Evolutionary conservation across 306 rosid species (phyloP).

Genomic region (Dalbergia oliveri): DNA sequence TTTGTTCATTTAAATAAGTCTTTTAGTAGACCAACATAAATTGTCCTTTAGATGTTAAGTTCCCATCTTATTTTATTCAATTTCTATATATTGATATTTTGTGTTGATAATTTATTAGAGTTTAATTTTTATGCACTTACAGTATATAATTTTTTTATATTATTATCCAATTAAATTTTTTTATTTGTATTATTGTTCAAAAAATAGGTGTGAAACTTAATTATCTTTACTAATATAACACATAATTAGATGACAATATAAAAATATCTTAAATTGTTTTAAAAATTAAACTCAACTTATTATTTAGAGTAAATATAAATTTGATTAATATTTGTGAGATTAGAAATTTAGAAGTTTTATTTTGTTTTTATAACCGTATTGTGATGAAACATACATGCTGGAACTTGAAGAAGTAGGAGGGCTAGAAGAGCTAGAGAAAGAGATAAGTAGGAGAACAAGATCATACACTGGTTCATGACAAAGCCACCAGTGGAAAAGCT

Average conservation of each 20-base stretch:
- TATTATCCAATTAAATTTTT: too few species aligned
- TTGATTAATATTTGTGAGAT: neutral
- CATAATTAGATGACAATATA: too few species aligned
- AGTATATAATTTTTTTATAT: too few species aligned
- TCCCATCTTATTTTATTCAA: neutral
- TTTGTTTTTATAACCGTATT: neutral
- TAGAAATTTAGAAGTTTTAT: neutral
- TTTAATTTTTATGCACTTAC: too few species aligned
- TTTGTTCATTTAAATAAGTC: neutral
- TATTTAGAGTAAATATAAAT: neutral
- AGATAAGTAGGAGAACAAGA: slow-evolving; percentile 69
- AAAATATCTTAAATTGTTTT: too few species aligned
- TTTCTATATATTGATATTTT: neutral
- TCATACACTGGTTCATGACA: slow-evolving; percentile 46
- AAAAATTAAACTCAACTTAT: too few species aligned
- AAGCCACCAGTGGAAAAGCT: neutral
- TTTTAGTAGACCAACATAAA: neutral
- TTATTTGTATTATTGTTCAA: too few species aligned
- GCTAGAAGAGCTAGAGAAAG: slow-evolving; percentile 83
- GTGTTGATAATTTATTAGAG: neutral
- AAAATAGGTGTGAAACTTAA: too few species aligned
- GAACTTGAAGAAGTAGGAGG: slow-evolving; percentile 96
- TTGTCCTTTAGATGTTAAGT: too few species aligned
- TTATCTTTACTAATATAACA: too few species aligned
- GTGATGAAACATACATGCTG: slow-evolving; percentile 30